These are phyloP conservation scores for Dothideomycetes sp. DNA, from an alignment of 2,329 filamentous ascomycete genomes.

Conservation along the genomic window DNA sequence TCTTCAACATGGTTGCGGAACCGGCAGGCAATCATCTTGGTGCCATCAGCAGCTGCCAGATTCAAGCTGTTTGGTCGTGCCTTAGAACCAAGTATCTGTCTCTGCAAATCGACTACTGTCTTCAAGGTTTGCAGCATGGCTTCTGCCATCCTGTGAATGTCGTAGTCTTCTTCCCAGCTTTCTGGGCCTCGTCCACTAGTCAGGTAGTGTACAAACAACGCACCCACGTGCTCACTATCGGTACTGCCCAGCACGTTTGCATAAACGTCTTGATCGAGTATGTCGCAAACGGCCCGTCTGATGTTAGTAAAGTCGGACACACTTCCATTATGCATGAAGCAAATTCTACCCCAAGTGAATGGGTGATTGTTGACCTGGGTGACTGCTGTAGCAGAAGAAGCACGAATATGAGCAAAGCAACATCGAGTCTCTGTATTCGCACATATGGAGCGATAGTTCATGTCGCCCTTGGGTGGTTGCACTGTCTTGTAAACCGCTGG, in stretches of 20 bases:
- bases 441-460: slow-evolving; percentile 45
- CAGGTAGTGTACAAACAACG: slow-evolving; percentile 40
- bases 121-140: slow-evolving; percentile 36
- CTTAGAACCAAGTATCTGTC: slow-evolving; percentile 32
- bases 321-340: slow-evolving; percentile 49
- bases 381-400: slow-evolving; percentile 40
- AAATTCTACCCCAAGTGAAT: slow-evolving; percentile 46
- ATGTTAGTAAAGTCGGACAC: slow-evolving; percentile 40
- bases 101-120: slow-evolving; percentile 39
- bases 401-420: slow-evolving; percentile 47
- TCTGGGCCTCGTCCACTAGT: slow-evolving; percentile 30
- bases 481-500: slow-evolving; percentile 46
- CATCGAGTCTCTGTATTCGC: slow-evolving; percentile 42
- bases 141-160: slow-evolving; percentile 32
- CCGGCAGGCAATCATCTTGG: slow-evolving; percentile 40
- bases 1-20: slow-evolving; percentile 45
- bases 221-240: slow-evolving; percentile 45
- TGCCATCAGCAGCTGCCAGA: slow-evolving; percentile 44
- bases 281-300: slow-evolving; percentile 36
- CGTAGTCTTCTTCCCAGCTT: slow-evolving; percentile 37
- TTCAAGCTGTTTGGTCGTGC: slow-evolving; percentile 43
- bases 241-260: slow-evolving; percentile 42
- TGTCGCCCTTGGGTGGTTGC: slow-evolving; percentile 43
- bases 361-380: slow-evolving; percentile 46
- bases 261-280: slow-evolving; percentile 41